phyloP scores from a whole-genome alignment of 1,139 yeast genomes.

The Magnusiomyces sp. region DNA sequence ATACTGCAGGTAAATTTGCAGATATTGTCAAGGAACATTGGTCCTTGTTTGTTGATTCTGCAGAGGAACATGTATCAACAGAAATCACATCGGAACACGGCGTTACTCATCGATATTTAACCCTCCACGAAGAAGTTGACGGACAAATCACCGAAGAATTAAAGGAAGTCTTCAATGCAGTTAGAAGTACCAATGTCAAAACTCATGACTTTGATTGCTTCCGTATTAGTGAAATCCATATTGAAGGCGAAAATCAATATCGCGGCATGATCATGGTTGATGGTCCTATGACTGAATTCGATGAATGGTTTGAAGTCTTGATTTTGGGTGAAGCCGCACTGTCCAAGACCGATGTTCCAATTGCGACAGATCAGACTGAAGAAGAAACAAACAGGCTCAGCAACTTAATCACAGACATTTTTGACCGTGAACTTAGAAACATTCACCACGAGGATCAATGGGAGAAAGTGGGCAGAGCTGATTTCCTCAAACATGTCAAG shows the following conservation, averaged over 20 bases:
- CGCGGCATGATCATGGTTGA: constrained; percentile 12
- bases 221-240: constrained; percentile 9
- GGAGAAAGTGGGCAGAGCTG: constrained; percentile 6
- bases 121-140: background rate
- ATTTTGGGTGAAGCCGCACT: constrained; percentile 7
- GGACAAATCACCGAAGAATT: background rate
- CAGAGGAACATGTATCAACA: background rate
- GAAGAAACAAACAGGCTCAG: background rate
- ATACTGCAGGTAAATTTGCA: constrained; percentile 7
- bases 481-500: constrained; percentile 8
- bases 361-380: background rate
- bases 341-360: background rate
- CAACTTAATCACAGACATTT: constrained; percentile 7
- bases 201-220: constrained; percentile 6
- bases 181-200: background rate
- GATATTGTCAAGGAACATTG: constrained; percentile 4
- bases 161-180: background rate
- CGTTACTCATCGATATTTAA: constrained; percentile 6
- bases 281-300: constrained; percentile 8
- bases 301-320: constrained; percentile 14
- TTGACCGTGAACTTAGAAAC: constrained; percentile 14
- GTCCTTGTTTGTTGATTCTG: constrained; percentile 4
- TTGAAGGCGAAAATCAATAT: constrained; percentile 8
- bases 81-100: constrained; percentile 7
- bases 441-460: constrained; percentile 14